phyloP scores from a whole-genome alignment of 1,284 basidiomycete genomes.

The Sanghuangporus sanghuang region DNA sequence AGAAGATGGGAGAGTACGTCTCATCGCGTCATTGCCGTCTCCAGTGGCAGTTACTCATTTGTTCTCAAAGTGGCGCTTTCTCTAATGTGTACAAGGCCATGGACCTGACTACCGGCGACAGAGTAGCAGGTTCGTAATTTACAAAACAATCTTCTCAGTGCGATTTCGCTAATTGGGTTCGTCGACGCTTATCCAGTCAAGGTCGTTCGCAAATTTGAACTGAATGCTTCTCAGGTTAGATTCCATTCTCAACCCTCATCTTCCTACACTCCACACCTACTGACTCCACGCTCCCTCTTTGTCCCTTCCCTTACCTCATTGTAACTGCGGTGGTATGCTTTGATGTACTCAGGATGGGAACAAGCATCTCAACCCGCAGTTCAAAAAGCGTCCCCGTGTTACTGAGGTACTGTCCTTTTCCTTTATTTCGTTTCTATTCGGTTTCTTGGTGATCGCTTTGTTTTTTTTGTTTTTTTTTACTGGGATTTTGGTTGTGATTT shows the following conservation, averaged over 20 bases:
- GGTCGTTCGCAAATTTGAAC: slow-evolving; percentile 94
- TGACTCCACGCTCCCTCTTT: slow-evolving; percentile 23
- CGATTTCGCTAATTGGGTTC: slow-evolving; percentile 5
- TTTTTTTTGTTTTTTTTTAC: slow-evolving; percentile 19
- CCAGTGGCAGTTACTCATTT: slow-evolving; percentile 18
- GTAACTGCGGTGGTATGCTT: slow-evolving; percentile 21
- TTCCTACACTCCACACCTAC: slow-evolving; percentile 20
- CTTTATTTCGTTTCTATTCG: slow-evolving; percentile 22
- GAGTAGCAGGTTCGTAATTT: slow-evolving; percentile 72
- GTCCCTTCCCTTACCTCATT: slow-evolving; percentile 24
- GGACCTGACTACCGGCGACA: slow-evolving; percentile 71
- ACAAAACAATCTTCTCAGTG: too few relatives aligned
- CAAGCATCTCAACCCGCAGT: slow-evolving; percentile 87
- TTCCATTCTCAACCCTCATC: slow-evolving; percentile 20
- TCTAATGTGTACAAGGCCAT: slow-evolving; percentile 97
- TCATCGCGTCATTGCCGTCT: slow-evolving; percentile 21
- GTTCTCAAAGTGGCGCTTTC: slow-evolving; percentile 77
- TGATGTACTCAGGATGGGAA: slow-evolving; percentile 66
- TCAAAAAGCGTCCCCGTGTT: slow-evolving; percentile 93
- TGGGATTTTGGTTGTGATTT: not conserved
- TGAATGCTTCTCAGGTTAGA: slow-evolving; percentile 94
- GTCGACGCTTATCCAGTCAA: slow-evolving; percentile 57
- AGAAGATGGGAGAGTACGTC: slow-evolving; percentile 95
- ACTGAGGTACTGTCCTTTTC: slow-evolving; percentile 74
- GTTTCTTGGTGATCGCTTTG: slow-evolving; percentile 19